These are phyloP conservation scores for Geranium incanum DNA, from an alignment of 441 rosid species.

Conservation along the genomic window DNA sequence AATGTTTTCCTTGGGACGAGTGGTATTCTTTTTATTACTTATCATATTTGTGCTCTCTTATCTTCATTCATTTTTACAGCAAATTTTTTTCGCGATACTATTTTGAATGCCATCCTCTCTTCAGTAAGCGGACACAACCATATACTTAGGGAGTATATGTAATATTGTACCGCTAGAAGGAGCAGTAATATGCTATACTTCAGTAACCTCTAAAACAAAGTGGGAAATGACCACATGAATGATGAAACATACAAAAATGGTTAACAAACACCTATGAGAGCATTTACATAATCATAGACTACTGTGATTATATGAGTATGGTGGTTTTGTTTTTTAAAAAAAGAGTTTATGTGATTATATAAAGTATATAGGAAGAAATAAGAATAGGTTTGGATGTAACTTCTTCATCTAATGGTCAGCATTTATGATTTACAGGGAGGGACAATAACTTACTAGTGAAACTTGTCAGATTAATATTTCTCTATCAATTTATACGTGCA, in stretches of 20 bases:
- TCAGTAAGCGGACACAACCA: not conserved
- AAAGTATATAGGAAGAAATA: not conserved
- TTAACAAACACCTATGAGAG: not conserved
- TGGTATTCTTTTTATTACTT: conserved; percentile 38
- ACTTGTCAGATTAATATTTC: not conserved
- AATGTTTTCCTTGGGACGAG: conserved; percentile 64
- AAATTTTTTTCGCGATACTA: not conserved
- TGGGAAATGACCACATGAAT: not conserved
- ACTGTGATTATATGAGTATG: not conserved
- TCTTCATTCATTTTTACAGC: not conserved
- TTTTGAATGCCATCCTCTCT: not conserved
- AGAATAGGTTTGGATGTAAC: not conserved
- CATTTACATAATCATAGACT: not conserved
- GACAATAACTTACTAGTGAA: not conserved
- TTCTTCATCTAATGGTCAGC: not conserved
- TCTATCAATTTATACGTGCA: not conserved
- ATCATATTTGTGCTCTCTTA: conserved; percentile 9
- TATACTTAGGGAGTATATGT: not conserved
- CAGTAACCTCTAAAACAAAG: not conserved
- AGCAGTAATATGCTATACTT: not conserved
- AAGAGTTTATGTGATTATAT: not conserved
- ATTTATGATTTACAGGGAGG: not conserved
- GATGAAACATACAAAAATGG: not conserved
- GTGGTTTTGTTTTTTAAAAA: not conserved
- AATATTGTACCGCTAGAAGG: not conserved